Evolutionary conservation across 106 monocot genomes (phyloP), one percentile per base, ranked within the genome.

Genomic region (Chionographis japonica): DNA sequence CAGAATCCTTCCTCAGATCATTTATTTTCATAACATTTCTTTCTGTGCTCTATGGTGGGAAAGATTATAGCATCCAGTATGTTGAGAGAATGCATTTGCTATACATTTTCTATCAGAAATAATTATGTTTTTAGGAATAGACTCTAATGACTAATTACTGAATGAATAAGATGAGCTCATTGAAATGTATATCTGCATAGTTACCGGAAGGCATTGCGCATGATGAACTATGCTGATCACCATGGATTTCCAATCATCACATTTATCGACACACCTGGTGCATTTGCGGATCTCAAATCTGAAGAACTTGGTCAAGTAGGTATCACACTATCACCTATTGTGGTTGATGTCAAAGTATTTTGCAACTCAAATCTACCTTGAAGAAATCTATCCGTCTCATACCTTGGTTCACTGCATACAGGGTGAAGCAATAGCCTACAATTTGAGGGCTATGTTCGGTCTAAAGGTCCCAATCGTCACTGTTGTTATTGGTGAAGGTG

Each of bases 401-500:
- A 5, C 16, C 14, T 4, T 61, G 1, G 15, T 64, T 53, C 42
- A 4, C 41, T 66, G 15, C 55, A 40, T 78, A 39, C 77, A 95
- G 90, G 94, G 94, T 13, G 91, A 95, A 75, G 94, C 90, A 68
- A 95, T 91, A 77, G 90, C 88, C 37, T 55, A 83, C 63, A 95
- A 95, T 62, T 69, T 95, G 68, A 85, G 91, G 68, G 60, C 74
- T 71, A 95, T 95, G 94, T 95, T 95, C 75, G 81, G 91, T 39
- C 20, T 91, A 56, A 95, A 85, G 63, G 88, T 91, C 55, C 94
- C 94, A 76, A 80, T 88, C 66, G 78, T 95, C 8, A 74, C 86
- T 61, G 81, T 91, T 82, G 91, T 91, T 17, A 91, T 95, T 70
- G 90, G 91, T 67, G 94, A 95, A 86, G 94, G 94, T 82, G 94